These are phyloP conservation scores for Dendrocalamus sinicus DNA, from an alignment of 176 grass and related monocot species.

Conservation along the genomic window DNA sequence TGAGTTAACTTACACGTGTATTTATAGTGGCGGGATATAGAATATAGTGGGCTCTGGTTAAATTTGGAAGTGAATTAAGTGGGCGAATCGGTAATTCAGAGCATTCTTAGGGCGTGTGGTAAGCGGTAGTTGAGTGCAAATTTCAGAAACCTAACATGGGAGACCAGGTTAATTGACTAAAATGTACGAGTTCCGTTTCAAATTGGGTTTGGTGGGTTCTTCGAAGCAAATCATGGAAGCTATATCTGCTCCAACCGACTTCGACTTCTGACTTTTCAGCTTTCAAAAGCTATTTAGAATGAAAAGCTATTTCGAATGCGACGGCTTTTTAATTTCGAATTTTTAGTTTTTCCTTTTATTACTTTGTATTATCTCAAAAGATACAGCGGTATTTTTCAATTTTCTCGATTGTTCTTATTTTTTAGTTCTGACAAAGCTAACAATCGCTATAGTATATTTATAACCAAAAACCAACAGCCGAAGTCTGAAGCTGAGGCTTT, in stretches of 20 bases:
- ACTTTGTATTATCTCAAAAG: no score
- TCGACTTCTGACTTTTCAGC: fast-evolving
- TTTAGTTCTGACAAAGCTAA: no score
- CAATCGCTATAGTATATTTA: no score
- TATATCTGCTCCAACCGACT: no score
- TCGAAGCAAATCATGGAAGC: constrained; percentile 31
- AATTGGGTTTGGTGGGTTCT: constrained; percentile 35
- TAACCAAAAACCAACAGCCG: no score
- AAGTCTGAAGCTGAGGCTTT: no score
- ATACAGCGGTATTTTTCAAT: no score
- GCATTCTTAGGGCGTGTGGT: not conserved
- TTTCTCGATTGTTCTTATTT: no score
- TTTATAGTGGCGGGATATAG: constrained; percentile 30
- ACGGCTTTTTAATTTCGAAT: no score
- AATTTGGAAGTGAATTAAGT: constrained; percentile 5
- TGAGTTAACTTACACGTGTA: constrained; percentile 50
- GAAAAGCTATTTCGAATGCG: no score
- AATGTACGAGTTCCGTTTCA: not conserved
- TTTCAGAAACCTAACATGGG: constrained; percentile 37
- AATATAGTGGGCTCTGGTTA: not conserved
- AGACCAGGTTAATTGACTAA: constrained; percentile 24
- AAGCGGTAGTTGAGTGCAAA: not conserved
- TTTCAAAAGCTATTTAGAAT: no score
- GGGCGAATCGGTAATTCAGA: not conserved
- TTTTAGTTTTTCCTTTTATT: no score